Evolutionary conservation across 176 grass and related monocot genomes (phyloP), one percentile per base, ranked within the genome.

Genomic region (maize (Zea mays)): DNA sequence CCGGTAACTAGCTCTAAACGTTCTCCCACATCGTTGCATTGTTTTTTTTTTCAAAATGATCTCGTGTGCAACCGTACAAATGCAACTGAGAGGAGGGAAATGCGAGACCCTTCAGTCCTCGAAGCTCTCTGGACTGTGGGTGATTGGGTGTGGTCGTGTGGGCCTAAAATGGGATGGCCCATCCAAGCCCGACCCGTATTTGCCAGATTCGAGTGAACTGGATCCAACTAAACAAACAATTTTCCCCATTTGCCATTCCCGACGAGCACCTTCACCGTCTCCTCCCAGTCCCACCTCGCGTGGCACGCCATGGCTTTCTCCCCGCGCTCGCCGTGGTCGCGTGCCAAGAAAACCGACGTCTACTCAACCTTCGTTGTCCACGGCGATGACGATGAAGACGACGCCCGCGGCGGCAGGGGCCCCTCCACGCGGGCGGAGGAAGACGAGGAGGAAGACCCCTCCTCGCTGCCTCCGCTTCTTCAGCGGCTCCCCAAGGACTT

Each of bases 401-500:
- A 61, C 35, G 21, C 72, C 48, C 39, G 57, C 55, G 42, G 69
- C 14, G 6, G 85, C 7, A 19, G 80, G 2, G 7, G 62, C 10
- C 65, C 76, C 37, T 72, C 72, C 16, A 71, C 77, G 10, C n/a
- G 47, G 8, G 82, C 64, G 9, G 88, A 80, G 38, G 84, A 89
- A 7, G 84, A 89, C 0, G 83, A 90, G 2, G 91, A 87, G 3
- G 91, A 93, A 72, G 91, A 93, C 79, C 85, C 88, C 45, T 90
- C 92, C 11, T 94, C 89, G 19, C 96, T 99, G 79, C 96, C 96
- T 78, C 96, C 96, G 55, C 96, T 99, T 81, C 89, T 99, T 80
- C 92, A 99, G 86, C 96, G 96, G 73, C 80, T 99, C 34, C 96
- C 96, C 74, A 99, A 99, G 90, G 96, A 99, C 87, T 99, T 99